Percentiles rank a stretch among this genome's conserved stretches.
Conservation (phyloP, 257 asterid species). For the Capsicum rhomboideum region DNA sequence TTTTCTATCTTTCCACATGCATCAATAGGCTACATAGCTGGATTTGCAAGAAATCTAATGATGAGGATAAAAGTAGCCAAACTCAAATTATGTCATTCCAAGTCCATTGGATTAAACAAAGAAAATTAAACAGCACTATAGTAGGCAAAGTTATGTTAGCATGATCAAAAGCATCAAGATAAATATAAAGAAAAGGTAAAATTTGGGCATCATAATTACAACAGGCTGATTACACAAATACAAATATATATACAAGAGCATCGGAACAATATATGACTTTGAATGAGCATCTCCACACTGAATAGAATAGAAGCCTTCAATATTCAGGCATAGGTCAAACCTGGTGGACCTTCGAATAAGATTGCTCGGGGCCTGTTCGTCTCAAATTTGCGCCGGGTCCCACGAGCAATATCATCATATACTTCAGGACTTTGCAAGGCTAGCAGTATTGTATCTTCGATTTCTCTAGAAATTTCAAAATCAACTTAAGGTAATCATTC, state of each 20-base stretch:
- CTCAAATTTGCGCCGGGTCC: conserved; percentile 91
- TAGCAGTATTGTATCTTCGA: conserved; percentile 86
- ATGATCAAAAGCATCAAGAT: background rate
- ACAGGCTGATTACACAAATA: background rate
- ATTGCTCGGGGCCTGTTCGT: conserved; percentile 96
- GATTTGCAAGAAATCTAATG: background rate
- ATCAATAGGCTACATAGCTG: background rate
- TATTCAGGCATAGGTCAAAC: conserved; percentile 26
- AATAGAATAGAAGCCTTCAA: background rate
- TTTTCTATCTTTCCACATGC: background rate
- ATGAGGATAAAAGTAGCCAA: background rate
- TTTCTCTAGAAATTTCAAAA: conserved; percentile 38
- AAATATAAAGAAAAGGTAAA: background rate
- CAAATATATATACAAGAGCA: background rate
- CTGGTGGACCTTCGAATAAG: conserved; percentile 99
- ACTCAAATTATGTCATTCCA: background rate
- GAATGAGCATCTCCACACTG: background rate
- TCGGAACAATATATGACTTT: background rate
- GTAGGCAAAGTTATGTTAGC: background rate
- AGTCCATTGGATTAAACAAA: background rate
- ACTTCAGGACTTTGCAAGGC: conserved; percentile 92
- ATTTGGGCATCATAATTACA: background rate
- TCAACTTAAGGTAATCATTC: background rate
- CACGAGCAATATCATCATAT: conserved; percentile 91
- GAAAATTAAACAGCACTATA: background rate